phyloP scores from a whole-genome alignment of 768 basidiomycete species.

The Xerocomellus dryophilus region DNA sequence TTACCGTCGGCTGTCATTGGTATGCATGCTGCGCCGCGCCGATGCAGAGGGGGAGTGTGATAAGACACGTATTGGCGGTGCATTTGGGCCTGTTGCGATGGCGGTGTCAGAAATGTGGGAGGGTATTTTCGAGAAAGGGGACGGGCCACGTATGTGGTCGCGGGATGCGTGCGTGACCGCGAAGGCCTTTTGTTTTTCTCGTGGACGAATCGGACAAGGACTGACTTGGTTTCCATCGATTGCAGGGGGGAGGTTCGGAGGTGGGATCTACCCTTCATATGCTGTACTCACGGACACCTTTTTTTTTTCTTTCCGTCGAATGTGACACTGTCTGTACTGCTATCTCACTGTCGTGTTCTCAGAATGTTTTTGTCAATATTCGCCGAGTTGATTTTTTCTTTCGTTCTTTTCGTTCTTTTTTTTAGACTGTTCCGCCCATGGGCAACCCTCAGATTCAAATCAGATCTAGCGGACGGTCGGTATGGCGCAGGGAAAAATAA shows the following conservation, averaged over 20 bases:
- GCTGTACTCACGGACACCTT: background rate
- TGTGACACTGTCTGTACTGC: background rate
- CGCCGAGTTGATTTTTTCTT: background rate
- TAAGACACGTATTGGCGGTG: conserved; percentile 18
- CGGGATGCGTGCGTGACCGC: background rate
- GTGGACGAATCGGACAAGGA: background rate
- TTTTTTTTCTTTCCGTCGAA: background rate
- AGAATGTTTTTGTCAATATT: background rate
- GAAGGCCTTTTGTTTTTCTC: background rate
- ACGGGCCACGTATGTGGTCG: conserved; percentile 12
- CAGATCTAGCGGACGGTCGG: too few relatives aligned
- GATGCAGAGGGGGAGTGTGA: conserved; percentile 23
- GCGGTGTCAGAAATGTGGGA: conserved; percentile 14
- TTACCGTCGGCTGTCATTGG: conserved; percentile 9
- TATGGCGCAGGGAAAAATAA: too few relatives aligned
- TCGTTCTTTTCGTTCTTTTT: too few relatives aligned
- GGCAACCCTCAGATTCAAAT: background rate
- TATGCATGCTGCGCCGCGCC: conserved; percentile 10
- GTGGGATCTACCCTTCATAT: background rate
- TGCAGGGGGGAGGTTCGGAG: background rate
- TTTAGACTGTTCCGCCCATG: background rate
- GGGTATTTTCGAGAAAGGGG: conserved; percentile 17
- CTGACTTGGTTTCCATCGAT: background rate
- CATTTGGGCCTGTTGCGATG: conserved; percentile 18
- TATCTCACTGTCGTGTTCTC: background rate